Base-by-base conservation (phyloP, 2,329 filamentous ascomycete species). In the Raffaelea deltoideospora region DNA sequence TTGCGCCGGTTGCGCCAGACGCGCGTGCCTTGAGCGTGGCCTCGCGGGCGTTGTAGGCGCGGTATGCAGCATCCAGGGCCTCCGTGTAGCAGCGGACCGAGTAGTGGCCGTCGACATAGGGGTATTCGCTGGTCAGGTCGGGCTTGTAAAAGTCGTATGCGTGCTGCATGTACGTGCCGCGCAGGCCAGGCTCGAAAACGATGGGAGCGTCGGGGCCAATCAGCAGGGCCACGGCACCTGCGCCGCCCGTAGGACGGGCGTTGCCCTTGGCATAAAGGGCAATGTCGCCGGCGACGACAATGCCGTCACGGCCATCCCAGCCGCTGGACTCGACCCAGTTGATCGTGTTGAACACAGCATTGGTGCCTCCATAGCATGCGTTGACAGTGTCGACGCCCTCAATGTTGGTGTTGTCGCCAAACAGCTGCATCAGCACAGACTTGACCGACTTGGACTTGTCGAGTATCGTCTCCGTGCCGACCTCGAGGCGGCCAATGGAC, bases 401-500 rank as follows among this genome's bases (percentile, higher is more conserved):
- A 42, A 88, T 65, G 64, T 81, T 86, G 63, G 76, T 80, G 66
- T 88, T 88, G 50, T 81, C 78, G 53, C 77, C 72, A 50, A 88
- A 86, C 32, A 88, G 69, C 66, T 87, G 82, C 82, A 88, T 88
- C 46, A 88, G 64, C 43, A 88, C 80, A 22, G 80, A 79, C 72
- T 88, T 88, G 64, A 87, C 82, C 32, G 82, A 87, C 70, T 88
- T 88, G 56, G 82, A 87, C 68, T 88, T 88, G 71, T 88, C 82
- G 53, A 88, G 66, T 39, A 88, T 66, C 45, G 82, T 88, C 69
- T 88, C 82, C 37, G 82, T 88, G 52, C 82, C 82, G 51, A 88
- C 82, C 64, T 88, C 82, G 52, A 88, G 68, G 50, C 81, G 79
- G 48, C 82, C 82, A 54, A 88, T 75, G 44, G 75, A 75, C 59